Conservation (phyloP, 2,329 filamentous ascomycete species). For the Fusarium algeriense region DNA sequence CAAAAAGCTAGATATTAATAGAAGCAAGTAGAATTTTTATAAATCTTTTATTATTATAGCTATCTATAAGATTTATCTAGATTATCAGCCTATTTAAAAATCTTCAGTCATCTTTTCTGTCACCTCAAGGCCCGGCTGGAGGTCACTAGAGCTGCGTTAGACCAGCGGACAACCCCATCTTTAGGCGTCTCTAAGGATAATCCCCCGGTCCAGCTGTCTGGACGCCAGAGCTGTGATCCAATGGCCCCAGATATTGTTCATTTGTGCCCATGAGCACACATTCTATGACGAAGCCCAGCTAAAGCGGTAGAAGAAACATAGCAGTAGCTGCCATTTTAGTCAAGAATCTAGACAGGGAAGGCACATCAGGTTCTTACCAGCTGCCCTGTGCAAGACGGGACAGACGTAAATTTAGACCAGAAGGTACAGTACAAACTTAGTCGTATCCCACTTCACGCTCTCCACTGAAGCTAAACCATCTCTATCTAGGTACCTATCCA, state of each 20-base stretch:
- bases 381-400: constrained; percentile 17
- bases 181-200: constrained; percentile 38
- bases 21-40: too few relatives aligned
- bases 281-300: background rate
- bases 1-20: too few relatives aligned
- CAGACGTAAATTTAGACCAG: constrained; percentile 33
- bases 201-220: constrained; percentile 36
- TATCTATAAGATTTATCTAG: too few relatives aligned
- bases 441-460: constrained; percentile 36
- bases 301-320: background rate
- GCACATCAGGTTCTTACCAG: constrained; percentile 21
- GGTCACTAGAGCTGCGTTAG: constrained; percentile 36
- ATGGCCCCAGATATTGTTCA: constrained; percentile 23
- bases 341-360: constrained; percentile 23
- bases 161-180: constrained; percentile 45
- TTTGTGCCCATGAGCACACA: constrained; percentile 21
- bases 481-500: constrained; percentile 37
- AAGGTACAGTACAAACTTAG: constrained; percentile 38
- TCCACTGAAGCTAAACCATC: constrained; percentile 44
- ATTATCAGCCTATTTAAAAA: too few relatives aligned
- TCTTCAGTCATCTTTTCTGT: too few relatives aligned
- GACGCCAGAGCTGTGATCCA: constrained; percentile 21
- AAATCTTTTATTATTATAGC: too few relatives aligned
- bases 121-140: constrained; percentile 26
- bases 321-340: background rate